These are phyloP conservation scores for Crepidotus variabilis DNA, from an alignment of 768 basidiomycete genomes.

Conservation along the genomic window DNA sequence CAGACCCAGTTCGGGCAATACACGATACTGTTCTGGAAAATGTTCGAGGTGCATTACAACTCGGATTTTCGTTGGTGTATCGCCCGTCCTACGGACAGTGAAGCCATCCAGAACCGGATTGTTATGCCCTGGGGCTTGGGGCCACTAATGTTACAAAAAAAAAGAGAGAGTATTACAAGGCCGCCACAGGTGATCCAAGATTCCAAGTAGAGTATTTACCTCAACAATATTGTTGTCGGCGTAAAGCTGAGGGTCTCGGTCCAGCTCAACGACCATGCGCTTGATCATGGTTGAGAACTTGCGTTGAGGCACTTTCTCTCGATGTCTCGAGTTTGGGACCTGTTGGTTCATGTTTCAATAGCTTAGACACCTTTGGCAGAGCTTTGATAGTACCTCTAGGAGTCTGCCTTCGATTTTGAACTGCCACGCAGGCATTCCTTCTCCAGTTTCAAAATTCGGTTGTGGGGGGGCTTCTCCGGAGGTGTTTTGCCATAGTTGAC, in stretches of 20 bases:
- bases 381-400: conserved; percentile 54
- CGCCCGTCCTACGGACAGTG: conserved; percentile 78
- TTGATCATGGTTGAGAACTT: conserved; percentile 88
- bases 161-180: too few species aligned
- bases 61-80: conserved; percentile 70
- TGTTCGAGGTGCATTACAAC: conserved; percentile 87
- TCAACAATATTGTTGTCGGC: conserved; percentile 88
- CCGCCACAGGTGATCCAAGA: too few species aligned
- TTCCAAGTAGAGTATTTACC: conserved; percentile 39
- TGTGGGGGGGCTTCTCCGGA: conserved; percentile 40
- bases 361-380: background rate
- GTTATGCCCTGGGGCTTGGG: conserved; percentile 48
- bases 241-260: conserved; percentile 77
- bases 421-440: conserved; percentile 87
- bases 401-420: conserved; percentile 85
- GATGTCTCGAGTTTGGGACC: conserved; percentile 58
- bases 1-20: conserved; percentile 69
- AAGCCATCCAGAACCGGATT: conserved; percentile 80
- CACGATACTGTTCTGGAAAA: conserved; percentile 79
- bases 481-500: conserved; percentile 75
- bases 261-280: conserved; percentile 81
- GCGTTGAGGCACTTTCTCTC: conserved; percentile 58
- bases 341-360: conserved; percentile 18
- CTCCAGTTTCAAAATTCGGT: conserved; percentile 72
- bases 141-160: conserved; percentile 45